Conservation (phyloP, 371 early-diverging fungal species). For the Actinomucor elegans region DNA sequence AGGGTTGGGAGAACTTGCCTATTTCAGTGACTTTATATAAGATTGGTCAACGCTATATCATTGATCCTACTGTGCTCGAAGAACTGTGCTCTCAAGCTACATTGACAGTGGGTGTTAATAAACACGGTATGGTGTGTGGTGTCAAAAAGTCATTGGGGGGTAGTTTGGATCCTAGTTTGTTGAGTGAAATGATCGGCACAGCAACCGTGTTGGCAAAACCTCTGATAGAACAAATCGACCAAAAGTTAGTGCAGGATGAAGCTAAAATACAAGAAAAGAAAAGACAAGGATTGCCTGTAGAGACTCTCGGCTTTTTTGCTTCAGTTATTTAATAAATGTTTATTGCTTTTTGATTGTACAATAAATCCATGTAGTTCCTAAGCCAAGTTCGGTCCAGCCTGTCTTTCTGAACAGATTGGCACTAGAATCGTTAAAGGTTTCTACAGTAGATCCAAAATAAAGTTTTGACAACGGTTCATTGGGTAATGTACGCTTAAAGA, state of each 20-base stretch:
- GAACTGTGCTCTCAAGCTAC: conserved; percentile 82
- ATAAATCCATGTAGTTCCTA: conserved; percentile 3
- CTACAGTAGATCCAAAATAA: conserved; percentile 6
- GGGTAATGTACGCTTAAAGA: background rate
- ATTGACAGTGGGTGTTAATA: conserved; percentile 82
- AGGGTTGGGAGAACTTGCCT: conserved; percentile 80
- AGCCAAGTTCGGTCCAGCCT: background rate
- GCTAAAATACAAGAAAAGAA: conserved; percentile 43
- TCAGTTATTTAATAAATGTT: conserved; percentile 48
- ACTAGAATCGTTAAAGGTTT: conserved; percentile 4
- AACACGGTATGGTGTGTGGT: conserved; percentile 75
- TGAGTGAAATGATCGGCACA: conserved; percentile 80
- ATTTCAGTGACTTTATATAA: conserved; percentile 81
- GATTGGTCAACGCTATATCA: conserved; percentile 81
- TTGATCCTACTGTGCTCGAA: conserved; percentile 87
- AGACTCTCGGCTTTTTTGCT: conserved; percentile 68
- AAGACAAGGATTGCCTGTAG: conserved; percentile 44
- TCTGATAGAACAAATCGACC: conserved; percentile 55
- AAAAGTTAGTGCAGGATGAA: conserved; percentile 53
- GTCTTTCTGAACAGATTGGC: conserved; percentile 2
- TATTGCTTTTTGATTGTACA: no score
- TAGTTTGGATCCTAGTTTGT: conserved; percentile 72
- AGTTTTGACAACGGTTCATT: background rate
- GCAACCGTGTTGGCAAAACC: conserved; percentile 62
- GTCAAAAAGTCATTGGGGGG: conserved; percentile 82